Conservation (phyloP, 176 grass and related monocot species). For the Alloteropsis semialata region DNA sequence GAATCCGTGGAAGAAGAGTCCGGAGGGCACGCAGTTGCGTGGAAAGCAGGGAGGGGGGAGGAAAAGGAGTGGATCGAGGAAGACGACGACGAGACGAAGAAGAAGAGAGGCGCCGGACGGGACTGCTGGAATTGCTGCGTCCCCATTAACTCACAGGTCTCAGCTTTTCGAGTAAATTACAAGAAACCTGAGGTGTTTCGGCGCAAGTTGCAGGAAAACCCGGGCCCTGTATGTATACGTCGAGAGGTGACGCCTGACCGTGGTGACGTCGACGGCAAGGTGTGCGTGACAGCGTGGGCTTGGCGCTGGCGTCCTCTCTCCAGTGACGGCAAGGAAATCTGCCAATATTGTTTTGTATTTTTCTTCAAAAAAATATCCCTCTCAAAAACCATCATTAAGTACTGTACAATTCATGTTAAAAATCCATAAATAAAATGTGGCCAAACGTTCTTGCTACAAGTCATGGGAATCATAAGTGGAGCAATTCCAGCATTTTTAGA, state of each 20-base stretch:
- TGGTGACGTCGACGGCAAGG: slow-evolving; percentile 11
- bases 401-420: neutral
- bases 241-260: slow-evolving; percentile 12
- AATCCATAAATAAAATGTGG: neutral
- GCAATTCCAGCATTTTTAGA: neutral
- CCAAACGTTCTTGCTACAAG: too few species aligned
- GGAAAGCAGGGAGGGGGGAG: slow-evolving; percentile 17
- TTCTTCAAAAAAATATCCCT: too few species aligned
- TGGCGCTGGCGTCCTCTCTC: neutral
- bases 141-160: neutral
- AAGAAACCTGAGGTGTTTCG: neutral
- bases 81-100: slow-evolving; percentile 38
- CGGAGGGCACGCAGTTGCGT: slow-evolving; percentile 24
- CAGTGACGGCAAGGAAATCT: too few species aligned
- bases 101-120: neutral
- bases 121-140: slow-evolving; percentile 23
- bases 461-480: too few species aligned
- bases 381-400: neutral
- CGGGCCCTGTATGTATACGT: neutral
- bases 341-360: too few species aligned
- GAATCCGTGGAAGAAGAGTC: slow-evolving; percentile 20
- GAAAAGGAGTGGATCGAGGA: slow-evolving; percentile 26
- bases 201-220: neutral
- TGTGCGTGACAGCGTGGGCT: neutral
- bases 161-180: neutral